Percentiles rank a stretch among this genome's conserved stretches.
phyloP scores from a whole-genome alignment of 2,329 filamentous ascomycete genomes.

The Shiraia sp. region DNA sequence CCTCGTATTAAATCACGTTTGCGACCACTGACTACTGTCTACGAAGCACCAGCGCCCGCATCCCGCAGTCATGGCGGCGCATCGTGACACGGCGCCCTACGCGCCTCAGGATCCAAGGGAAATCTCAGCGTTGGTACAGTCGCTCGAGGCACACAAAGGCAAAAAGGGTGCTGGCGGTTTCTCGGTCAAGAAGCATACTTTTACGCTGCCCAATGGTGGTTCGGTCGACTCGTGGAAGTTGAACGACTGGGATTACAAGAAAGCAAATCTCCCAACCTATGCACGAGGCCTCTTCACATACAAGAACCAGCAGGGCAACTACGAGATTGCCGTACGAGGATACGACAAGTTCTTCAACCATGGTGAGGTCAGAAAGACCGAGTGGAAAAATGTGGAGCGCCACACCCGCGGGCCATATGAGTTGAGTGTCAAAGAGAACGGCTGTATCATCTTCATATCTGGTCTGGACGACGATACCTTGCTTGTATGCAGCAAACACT shows the following conservation, averaged over 20 bases:
- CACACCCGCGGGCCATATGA: constrained; percentile 89
- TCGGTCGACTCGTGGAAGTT: constrained; percentile 90
- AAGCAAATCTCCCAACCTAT: constrained; percentile 81
- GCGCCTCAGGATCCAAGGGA: constrained; percentile 70
- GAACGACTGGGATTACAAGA: constrained; percentile 96
- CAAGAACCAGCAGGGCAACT: constrained; percentile 62
- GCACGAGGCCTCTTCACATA: constrained; percentile 94
- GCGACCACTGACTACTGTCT: too few species aligned
- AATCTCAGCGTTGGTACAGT: constrained; percentile 66
- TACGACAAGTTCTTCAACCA: constrained; percentile 99
- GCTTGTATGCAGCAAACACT: constrained; percentile 98
- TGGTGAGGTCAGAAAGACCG: constrained; percentile 77
- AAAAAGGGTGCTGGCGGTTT: constrained; percentile 58
- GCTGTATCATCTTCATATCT: constrained; percentile 98
- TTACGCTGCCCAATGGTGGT: constrained; percentile 67
- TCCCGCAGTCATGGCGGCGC: constrained; percentile 52
- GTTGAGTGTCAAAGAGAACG: constrained; percentile 95
- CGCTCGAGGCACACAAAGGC: constrained; percentile 62
- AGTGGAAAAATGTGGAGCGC: constrained; percentile 76
- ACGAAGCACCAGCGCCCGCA: constrained; percentile 3
- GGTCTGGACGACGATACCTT: constrained; percentile 87
- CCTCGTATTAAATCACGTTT: background rate
- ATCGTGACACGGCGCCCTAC: constrained; percentile 61
- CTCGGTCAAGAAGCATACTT: constrained; percentile 80
- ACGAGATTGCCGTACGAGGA: constrained; percentile 83